Percentiles rank a stretch among this genome's conserved stretches.
Conservation (phyloP, 495 filamentous ascomycete species). For the Thermothielavioides terrestris region DNA sequence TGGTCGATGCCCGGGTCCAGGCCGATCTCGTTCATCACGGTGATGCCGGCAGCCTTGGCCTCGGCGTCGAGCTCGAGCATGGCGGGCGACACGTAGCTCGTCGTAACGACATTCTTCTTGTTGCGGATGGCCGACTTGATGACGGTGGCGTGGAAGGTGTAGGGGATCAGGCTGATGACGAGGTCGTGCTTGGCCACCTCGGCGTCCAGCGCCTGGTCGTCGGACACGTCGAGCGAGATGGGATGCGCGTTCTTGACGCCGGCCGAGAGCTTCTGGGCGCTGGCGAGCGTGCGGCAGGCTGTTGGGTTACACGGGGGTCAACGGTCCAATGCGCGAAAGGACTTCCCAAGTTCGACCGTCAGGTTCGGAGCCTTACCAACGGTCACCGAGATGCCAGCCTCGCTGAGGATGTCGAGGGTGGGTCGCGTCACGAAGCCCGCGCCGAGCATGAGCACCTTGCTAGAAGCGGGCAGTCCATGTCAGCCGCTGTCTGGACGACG, state of each 20-base stretch:
- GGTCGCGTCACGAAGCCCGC: slow-evolving; percentile 77
- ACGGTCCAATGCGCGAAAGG: too few relatives aligned
- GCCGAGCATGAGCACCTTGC: slow-evolving; percentile 60
- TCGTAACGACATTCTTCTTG: slow-evolving; percentile 95
- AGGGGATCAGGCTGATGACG: slow-evolving; percentile 79
- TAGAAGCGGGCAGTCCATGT: slow-evolving; percentile 10
- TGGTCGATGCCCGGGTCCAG: slow-evolving; percentile 59
- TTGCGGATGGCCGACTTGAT: slow-evolving; percentile 90
- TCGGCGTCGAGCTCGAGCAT: slow-evolving; percentile 82
- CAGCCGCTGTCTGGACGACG: neutral
- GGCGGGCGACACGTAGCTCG: slow-evolving; percentile 85
- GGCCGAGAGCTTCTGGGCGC: slow-evolving; percentile 61
- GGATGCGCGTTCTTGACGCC: slow-evolving; percentile 63
- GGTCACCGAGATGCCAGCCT: slow-evolving; percentile 68
- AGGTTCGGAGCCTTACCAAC: too few relatives aligned
- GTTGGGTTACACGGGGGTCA: slow-evolving; percentile 5
- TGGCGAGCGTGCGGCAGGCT: slow-evolving; percentile 82
- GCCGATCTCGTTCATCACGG: slow-evolving; percentile 97
- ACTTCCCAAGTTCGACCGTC: too few relatives aligned
- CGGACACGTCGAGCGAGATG: slow-evolving; percentile 74
- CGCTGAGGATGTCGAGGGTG: slow-evolving; percentile 66
- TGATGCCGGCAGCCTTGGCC: slow-evolving; percentile 87
- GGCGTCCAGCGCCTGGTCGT: slow-evolving; percentile 65
- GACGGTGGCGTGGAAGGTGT: slow-evolving; percentile 81
- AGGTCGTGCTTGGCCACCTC: slow-evolving; percentile 71